phyloP scores from a whole-genome alignment of 2,329 filamentous ascomycete genomes.

The Neobulgaria alba region DNA sequence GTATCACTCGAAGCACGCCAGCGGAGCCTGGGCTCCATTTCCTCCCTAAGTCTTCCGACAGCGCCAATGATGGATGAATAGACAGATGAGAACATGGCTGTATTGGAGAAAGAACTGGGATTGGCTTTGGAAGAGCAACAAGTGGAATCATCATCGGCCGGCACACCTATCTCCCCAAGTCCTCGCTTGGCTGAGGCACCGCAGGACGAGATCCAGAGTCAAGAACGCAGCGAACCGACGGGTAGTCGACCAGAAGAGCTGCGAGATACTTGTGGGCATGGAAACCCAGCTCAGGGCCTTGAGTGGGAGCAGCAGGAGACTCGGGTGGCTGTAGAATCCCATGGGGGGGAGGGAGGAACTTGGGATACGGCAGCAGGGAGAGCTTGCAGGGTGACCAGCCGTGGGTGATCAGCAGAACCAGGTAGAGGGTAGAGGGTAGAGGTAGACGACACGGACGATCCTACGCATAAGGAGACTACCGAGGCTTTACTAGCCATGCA shows the following conservation, averaged over 20 bases:
- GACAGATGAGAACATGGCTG: constrained; percentile 12
- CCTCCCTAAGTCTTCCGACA: constrained; percentile 11
- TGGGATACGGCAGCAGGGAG: constrained; percentile 7
- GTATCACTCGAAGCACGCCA: constrained; percentile 11
- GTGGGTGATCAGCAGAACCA: constrained; percentile 11
- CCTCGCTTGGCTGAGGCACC: constrained; percentile 8
- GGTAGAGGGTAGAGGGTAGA: no score
- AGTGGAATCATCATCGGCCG: constrained; percentile 5
- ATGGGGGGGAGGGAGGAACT: constrained; percentile 7
- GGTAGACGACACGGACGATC: constrained; percentile 8
- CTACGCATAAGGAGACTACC: constrained; percentile 10
- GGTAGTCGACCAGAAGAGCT: constrained; percentile 4
- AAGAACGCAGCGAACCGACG: constrained; percentile 8
- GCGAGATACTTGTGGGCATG: constrained; percentile 2
- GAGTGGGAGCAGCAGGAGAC: constrained; percentile 1
- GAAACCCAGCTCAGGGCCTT: constrained; percentile 1
- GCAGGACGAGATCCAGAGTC: constrained; percentile 14
- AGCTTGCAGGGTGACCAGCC: constrained; percentile 9
- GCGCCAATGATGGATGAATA: constrained; percentile 15
- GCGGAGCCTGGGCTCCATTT: constrained; percentile 10
- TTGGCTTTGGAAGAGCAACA: constrained; percentile 12
- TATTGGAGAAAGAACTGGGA: constrained; percentile 15
- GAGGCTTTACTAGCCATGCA: constrained; percentile 12
- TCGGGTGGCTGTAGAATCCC: neutral
- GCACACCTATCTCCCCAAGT: constrained; percentile 7